phyloP scores from a whole-genome alignment of 1,139 yeast genomes.

The Sugiyamaella sp. region DNA sequence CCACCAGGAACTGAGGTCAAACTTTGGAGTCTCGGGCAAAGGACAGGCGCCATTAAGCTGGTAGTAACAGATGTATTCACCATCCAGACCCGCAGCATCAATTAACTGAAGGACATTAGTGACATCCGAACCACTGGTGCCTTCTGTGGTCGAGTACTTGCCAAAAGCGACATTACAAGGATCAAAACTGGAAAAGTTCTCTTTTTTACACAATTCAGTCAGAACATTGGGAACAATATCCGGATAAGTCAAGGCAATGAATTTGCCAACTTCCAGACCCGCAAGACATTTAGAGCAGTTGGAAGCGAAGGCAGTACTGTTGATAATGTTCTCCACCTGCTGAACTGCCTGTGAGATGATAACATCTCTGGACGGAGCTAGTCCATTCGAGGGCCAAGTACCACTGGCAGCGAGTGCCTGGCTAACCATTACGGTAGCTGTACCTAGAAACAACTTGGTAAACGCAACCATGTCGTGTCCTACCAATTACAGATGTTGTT shows the following conservation, averaged over 20 bases:
- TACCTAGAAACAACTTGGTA: conserved; percentile 1
- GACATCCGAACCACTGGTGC: conserved; percentile 50
- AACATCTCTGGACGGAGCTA: conserved; percentile 10
- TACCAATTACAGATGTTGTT: background rate
- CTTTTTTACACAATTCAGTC: conserved; percentile 48
- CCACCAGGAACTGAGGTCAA: conserved; percentile 50
- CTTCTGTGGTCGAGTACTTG: conserved; percentile 43
- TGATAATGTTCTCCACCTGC: conserved; percentile 23
- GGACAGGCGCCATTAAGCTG: conserved; percentile 49
- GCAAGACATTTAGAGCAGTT: conserved; percentile 49
- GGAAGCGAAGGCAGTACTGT: conserved; percentile 18
- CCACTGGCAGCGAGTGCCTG: background rate
- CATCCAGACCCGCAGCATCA: conserved; percentile 53
- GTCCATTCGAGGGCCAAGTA: conserved; percentile 15
- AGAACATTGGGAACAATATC: conserved; percentile 50
- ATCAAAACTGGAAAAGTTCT: conserved; percentile 36
- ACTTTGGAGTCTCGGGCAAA: conserved; percentile 49
- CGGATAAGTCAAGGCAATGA: conserved; percentile 47
- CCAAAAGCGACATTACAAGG: conserved; percentile 42
- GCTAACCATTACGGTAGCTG: conserved; percentile 1
- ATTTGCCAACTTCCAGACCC: conserved; percentile 49
- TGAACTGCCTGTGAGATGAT: conserved; percentile 21
- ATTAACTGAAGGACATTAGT: conserved; percentile 51
- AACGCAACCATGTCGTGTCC: background rate
- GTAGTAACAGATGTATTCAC: conserved; percentile 57